These are phyloP conservation scores for Zasmidium angulare DNA, from an alignment of 2,329 filamentous ascomycete genomes.

Conservation along the genomic window DNA sequence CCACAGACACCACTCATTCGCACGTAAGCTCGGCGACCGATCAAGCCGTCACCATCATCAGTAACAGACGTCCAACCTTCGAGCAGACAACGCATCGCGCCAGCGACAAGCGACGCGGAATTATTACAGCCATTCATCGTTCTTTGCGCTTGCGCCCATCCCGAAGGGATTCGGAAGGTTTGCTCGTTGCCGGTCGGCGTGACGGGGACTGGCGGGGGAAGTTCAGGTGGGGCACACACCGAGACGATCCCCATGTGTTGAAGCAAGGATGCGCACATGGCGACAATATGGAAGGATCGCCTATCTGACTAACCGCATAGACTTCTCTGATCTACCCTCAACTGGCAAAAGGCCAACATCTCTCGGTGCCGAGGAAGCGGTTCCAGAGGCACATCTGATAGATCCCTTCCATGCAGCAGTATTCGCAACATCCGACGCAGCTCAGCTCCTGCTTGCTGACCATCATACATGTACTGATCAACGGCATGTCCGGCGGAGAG, in stretches of 20 bases:
- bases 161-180: not conserved
- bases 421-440: not conserved
- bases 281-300: not conserved
- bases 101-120: not conserved
- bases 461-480: not conserved
- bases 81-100: not conserved
- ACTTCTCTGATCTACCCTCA: not conserved
- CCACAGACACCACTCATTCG: not conserved
- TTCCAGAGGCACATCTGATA: too few relatives aligned
- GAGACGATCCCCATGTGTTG: slow-evolving; percentile 7
- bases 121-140: not conserved
- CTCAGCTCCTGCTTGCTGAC: not conserved
- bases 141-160: not conserved
- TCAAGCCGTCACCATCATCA: not conserved
- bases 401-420: too few relatives aligned
- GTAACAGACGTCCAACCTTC: not conserved
- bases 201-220: not conserved
- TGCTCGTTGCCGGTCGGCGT: not conserved
- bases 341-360: not conserved
- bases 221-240: too few relatives aligned
- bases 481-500: not conserved
- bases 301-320: not conserved
- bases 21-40: not conserved
- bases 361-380: not conserved
- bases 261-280: not conserved